These are phyloP conservation scores for Ascoidea asiatica DNA, from an alignment of 805 yeast species.

Conservation along the genomic window DNA sequence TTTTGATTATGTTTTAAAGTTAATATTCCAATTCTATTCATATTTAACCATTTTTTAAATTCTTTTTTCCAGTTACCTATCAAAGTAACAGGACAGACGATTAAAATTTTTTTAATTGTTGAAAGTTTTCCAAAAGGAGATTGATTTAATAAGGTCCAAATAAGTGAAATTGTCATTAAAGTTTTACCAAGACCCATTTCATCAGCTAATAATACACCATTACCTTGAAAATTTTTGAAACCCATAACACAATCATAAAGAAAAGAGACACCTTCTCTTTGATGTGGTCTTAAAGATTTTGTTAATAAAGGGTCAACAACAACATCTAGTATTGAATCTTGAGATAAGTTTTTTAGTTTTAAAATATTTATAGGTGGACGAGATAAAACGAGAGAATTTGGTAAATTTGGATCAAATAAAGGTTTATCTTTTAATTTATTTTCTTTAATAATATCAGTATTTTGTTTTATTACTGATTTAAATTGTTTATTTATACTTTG, in stretches of 20 bases:
- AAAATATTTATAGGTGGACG: conserved; percentile 8
- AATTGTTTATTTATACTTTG: conserved; percentile 10
- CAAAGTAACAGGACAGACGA: conserved; percentile 87
- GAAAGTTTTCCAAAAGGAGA: conserved; percentile 31
- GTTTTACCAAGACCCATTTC: conserved; percentile 97
- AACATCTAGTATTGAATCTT: conserved; percentile 26
- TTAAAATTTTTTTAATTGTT: conserved; percentile 42
- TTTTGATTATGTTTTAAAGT: conserved; percentile 38
- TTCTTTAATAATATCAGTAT: conserved; percentile 1
- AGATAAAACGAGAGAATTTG: conserved; percentile 29
- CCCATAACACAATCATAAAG: conserved; percentile 79
- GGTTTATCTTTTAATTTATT: conserved; percentile 18
- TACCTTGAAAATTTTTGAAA: conserved; percentile 28
- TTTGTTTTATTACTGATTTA: conserved; percentile 1
- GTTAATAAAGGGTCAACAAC: conserved; percentile 48
- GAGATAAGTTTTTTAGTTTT: background rate
- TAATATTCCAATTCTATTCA: conserved; percentile 50
- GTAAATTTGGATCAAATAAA: conserved; percentile 22
- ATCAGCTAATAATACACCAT: conserved; percentile 83
- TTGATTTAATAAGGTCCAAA: conserved; percentile 74
- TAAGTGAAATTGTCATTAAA: conserved; percentile 64
- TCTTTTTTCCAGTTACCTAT: conserved; percentile 82
- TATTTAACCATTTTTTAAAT: conserved; percentile 78
- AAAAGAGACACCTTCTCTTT: conserved; percentile 70
- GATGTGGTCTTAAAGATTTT: conserved; percentile 63